Evolutionary conservation across 129 eudicot genomes (phyloP), one percentile per base, ranked within the genome.

Genomic region (Artemisia argyi): DNA sequence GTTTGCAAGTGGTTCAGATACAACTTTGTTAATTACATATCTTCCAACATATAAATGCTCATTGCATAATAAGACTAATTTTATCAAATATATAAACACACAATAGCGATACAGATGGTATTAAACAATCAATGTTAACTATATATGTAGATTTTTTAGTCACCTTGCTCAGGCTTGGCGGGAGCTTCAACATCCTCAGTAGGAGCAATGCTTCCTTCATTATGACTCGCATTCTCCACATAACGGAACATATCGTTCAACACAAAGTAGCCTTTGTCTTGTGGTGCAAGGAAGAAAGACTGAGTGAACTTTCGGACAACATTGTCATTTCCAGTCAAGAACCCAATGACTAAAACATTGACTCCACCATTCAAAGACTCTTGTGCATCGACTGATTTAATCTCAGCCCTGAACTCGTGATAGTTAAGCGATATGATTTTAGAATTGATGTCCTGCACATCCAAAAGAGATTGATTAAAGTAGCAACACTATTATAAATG

Each of bases 241-340:
- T 90, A 95, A 16, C 91, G 87, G 55, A 95, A 88, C 62, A 95
- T 84, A 78, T 95, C 97, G 65, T 95, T 95, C 70, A 95, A 75
- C 76, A 95, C 97, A 82, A 82, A 95, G 89, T 80, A 95, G n/a
- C 99, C 99, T 66, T 76, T 83, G 42, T 95, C 96, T 69, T 95
- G 99, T 9, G 99, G 99, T 5, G 99, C 99, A 68, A 95, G 96
- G 65, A 95, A 95, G 76, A 95, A 95, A 46, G 88, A 64, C 60
- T 95, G 99, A 12, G 91, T 55, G 42, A 95, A 94, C 64, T 83
- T 76, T 61, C 85, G 78, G 47, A 75, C 73, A 32, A 75, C 66
- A 61, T 77, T 73, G 62, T 88, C 97, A 82, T 79, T 83, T 66
- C 90, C 86, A 22, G 92, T 81, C 70, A 95, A 67, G 60, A 60